Evolutionary conservation across 352 stramenopile species (phyloP).

Genomic region (Pythium myriotylum): DNA sequence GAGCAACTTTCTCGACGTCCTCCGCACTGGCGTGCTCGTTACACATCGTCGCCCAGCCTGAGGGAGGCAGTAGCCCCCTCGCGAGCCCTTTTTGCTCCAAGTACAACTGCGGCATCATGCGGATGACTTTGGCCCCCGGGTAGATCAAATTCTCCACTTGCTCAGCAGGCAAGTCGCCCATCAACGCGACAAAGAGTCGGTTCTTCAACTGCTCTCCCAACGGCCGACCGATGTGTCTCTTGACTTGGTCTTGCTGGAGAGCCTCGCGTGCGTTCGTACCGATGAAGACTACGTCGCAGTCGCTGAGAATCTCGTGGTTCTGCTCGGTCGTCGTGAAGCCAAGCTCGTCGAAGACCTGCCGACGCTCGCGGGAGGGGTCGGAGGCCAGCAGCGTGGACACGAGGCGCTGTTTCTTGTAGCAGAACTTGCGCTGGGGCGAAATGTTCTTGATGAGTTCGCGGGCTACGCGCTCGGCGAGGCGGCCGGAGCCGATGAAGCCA

Average conservation of each 20-base stretch:
- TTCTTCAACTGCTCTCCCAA: conserved; percentile 30
- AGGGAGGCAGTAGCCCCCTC: conserved; percentile 47
- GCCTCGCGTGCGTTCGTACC: conserved; percentile 56
- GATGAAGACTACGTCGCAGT: conserved; percentile 76
- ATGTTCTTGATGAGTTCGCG: conserved; percentile 67
- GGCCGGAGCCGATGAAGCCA: conserved; percentile 74
- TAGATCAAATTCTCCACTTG: conserved; percentile 61
- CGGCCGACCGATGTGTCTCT: neutral
- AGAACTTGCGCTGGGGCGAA: conserved; percentile 59
- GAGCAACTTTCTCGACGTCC: conserved; percentile 60
- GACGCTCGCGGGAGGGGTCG: conserved; percentile 57
- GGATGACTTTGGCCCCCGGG: conserved; percentile 70
- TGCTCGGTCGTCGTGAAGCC: conserved; percentile 67
- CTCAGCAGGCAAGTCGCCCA: conserved; percentile 58
- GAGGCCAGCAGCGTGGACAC: conserved; percentile 70
- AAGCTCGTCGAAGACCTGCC: conserved; percentile 57
- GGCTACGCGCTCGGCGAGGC: conserved; percentile 62
- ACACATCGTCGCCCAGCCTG: conserved; percentile 59
- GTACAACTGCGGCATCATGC: conserved; percentile 70
- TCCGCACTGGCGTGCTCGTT: conserved; percentile 52
- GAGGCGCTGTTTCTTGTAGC: conserved; percentile 74
- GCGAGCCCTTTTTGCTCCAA: conserved; percentile 57
- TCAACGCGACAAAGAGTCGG: conserved; percentile 72
- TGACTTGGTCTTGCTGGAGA: conserved; percentile 30
- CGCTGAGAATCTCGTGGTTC: conserved; percentile 59